These are phyloP conservation scores for Cryphonectria radicalis DNA, from an alignment of 2,329 filamentous ascomycete genomes.

Conservation along the genomic window DNA sequence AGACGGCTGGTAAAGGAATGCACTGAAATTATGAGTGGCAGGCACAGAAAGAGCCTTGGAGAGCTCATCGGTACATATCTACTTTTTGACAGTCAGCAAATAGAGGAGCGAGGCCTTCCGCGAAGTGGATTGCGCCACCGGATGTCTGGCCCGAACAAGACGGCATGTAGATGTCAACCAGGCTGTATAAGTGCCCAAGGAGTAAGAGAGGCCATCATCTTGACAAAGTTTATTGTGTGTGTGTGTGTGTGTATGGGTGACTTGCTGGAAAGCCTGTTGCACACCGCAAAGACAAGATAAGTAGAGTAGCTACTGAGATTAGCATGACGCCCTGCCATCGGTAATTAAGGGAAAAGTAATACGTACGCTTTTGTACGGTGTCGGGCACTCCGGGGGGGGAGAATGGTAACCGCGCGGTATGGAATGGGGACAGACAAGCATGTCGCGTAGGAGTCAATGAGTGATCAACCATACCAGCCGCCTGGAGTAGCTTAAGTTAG, in stretches of 20 bases:
- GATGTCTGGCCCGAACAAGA: neutral
- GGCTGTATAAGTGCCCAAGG: neutral
- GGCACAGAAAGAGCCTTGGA: neutral
- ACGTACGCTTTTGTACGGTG: neutral
- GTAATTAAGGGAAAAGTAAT: neutral
- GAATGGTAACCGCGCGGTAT: neutral
- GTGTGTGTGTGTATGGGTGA: neutral
- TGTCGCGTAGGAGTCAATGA: neutral
- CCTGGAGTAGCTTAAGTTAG: too few relatives aligned
- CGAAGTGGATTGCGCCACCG: neutral
- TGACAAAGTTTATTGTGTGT: neutral
- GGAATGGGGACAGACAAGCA: neutral
- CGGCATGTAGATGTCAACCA: neutral
- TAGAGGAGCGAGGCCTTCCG: neutral
- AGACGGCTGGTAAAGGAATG: neutral
- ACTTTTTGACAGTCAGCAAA: neutral
- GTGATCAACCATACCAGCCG: neutral
- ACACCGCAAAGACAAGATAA: neutral
- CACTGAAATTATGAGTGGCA: neutral
- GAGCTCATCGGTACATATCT: neutral
- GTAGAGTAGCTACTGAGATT: neutral
- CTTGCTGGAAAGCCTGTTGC: neutral
- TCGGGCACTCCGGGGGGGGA: neutral
- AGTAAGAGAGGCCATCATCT: neutral
- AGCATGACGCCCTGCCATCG: neutral